Conservation (phyloP, 257 asterid genomes). For the Capsicum pubescens region DNA sequence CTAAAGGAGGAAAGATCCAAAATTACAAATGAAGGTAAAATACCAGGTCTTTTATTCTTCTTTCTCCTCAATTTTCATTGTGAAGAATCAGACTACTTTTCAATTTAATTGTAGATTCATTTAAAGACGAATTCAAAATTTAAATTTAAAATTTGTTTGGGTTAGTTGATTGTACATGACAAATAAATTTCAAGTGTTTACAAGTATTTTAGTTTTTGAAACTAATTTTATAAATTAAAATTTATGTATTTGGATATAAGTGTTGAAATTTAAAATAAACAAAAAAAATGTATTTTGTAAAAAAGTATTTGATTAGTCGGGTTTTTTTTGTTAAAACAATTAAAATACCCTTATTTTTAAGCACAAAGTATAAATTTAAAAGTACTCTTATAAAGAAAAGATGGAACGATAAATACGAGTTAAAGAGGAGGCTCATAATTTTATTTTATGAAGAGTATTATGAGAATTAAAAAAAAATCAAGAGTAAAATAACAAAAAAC, state of each 20-base stretch:
- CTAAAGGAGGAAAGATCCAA: neutral
- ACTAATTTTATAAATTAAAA: neutral
- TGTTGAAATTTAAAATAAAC: neutral
- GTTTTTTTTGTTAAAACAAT: neutral
- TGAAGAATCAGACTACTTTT: neutral
- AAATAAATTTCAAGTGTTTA: neutral
- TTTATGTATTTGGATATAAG: neutral
- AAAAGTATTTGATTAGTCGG: neutral
- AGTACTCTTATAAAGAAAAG: neutral
- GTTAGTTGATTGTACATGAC: neutral
- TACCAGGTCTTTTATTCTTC: neutral
- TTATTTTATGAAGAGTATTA: neutral
- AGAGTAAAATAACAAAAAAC: neutral
- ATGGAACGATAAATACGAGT: neutral
- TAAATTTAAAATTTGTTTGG: neutral
- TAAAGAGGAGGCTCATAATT: neutral
- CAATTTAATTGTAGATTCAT: neutral
- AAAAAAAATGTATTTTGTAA: neutral
- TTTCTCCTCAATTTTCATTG: neutral
- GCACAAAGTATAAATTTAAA: neutral
- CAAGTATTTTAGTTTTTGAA: neutral
- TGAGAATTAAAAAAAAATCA: neutral
- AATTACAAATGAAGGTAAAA: neutral
- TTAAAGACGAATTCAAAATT: neutral
- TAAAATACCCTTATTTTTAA: neutral